Conservation (phyloP, 2,329 filamentous ascomycete genomes). For the Microdochium nivale region DNA sequence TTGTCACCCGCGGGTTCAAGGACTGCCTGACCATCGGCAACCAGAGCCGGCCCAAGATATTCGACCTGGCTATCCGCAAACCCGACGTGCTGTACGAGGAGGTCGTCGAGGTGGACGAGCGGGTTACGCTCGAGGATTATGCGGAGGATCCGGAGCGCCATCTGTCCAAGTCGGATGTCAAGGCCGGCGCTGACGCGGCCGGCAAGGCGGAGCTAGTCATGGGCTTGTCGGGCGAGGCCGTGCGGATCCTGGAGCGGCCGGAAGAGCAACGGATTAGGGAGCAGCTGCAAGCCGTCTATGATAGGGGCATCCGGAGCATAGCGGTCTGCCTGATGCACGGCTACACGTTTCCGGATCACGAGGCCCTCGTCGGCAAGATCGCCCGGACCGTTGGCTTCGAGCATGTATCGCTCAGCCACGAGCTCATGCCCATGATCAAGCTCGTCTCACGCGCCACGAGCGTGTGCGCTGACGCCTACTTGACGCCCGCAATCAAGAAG, state of each 20-base stretch:
- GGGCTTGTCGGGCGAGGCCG: conserved; percentile 66
- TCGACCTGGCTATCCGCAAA: conserved; percentile 79
- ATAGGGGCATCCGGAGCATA: conserved; percentile 67
- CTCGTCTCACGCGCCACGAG: conserved; percentile 67
- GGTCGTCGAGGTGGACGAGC: conserved; percentile 84
- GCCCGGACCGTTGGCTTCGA: conserved; percentile 74
- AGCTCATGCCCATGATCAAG: conserved; percentile 88
- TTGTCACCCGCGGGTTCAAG: conserved; percentile 80
- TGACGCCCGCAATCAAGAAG: conserved; percentile 70
- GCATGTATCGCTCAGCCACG: conserved; percentile 73
- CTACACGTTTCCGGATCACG: conserved; percentile 84
- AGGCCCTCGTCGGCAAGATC: conserved; percentile 66
- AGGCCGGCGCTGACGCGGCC: conserved; percentile 37
- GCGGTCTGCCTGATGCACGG: conserved; percentile 89
- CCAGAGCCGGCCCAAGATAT: conserved; percentile 82
- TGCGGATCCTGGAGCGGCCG: conserved; percentile 59
- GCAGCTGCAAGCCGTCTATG: conserved; percentile 59
- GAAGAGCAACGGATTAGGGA: conserved; percentile 44
- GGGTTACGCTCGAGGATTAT: conserved; percentile 86
- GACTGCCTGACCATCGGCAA: conserved; percentile 87
- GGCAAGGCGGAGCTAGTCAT: conserved; percentile 51
- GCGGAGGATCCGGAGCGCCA: conserved; percentile 71
- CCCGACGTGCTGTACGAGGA: conserved; percentile 79
- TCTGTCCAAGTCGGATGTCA: conserved; percentile 43
- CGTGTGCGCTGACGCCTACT: conserved; percentile 71